Conservation (phyloP, 2,329 filamentous ascomycete species). For the Fusarium staphyleae region DNA sequence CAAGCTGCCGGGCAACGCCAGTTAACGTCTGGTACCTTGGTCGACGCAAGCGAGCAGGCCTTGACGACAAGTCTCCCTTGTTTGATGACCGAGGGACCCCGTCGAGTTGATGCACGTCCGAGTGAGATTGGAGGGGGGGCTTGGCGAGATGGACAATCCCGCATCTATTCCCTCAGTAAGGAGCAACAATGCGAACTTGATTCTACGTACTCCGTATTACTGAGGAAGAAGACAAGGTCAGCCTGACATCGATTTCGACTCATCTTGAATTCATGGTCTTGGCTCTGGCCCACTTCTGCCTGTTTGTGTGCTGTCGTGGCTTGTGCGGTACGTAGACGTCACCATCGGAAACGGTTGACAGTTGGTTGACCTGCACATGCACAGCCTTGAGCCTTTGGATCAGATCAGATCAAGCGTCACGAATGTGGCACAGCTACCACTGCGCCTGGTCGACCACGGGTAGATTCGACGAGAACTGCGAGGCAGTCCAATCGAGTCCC, state of each 20-base stretch:
- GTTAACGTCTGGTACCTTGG: slow-evolving; percentile 32
- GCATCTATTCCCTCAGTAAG: slow-evolving; percentile 17
- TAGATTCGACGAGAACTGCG: slow-evolving; percentile 15
- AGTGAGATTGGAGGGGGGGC: slow-evolving; percentile 32
- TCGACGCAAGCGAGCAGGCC: slow-evolving; percentile 32
- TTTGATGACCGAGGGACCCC: slow-evolving; percentile 2
- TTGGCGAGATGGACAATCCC: slow-evolving; percentile 23
- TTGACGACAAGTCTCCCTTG: slow-evolving; percentile 20
- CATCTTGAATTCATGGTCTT: too few species aligned
- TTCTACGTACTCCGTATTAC: background rate
- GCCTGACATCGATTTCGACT: background rate
- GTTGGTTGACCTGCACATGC: slow-evolving; percentile 13
- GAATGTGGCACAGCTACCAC: slow-evolving; percentile 36
- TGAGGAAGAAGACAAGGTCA: slow-evolving; percentile 20
- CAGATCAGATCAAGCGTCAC: slow-evolving; percentile 23
- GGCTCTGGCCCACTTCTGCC: slow-evolving; percentile 4
- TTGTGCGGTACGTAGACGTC: slow-evolving; percentile 34
- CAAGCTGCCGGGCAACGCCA: slow-evolving; percentile 32
- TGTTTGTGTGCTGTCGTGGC: slow-evolving; percentile 31
- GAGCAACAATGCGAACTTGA: background rate
- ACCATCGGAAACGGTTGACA: slow-evolving; percentile 33
- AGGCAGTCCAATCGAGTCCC: slow-evolving; percentile 18
- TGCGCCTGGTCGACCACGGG: slow-evolving; percentile 7
- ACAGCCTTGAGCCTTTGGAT: slow-evolving; percentile 14
- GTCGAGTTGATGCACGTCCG: slow-evolving; percentile 4